phyloP scores from a whole-genome alignment of 2,329 filamentous ascomycete species.

The Aureobasidium sp. region DNA sequence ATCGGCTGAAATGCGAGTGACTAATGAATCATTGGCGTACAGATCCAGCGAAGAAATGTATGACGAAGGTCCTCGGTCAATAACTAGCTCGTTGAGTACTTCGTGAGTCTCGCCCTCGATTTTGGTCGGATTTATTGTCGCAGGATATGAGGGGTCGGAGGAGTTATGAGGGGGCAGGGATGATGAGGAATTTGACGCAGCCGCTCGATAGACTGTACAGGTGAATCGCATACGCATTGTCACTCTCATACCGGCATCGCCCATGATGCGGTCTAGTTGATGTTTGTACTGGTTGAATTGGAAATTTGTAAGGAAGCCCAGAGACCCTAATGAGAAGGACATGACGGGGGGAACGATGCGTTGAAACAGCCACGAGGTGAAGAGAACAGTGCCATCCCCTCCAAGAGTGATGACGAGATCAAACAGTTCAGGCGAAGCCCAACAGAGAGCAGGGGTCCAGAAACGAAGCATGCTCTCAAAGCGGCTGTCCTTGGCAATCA shows the following conservation, averaged over 20 bases:
- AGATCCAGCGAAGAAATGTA: conserved; percentile 97
- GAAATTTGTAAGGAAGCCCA: conserved; percentile 84
- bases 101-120: conserved; percentile 94
- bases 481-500: conserved; percentile 65
- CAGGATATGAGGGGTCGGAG: conserved; percentile 22
- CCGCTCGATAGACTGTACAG: conserved; percentile 81
- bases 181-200: conserved; percentile 23
- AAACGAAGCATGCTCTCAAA: conserved; percentile 83
- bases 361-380: conserved; percentile 89
- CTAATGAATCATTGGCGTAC: conserved; percentile 87
- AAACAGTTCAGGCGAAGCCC: conserved; percentile 87
- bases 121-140: conserved; percentile 40
- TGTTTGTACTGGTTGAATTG: conserved; percentile 82
- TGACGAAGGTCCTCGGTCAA: conserved; percentile 90
- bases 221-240: conserved; percentile 99
- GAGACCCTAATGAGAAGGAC: conserved; percentile 73
- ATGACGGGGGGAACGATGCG: conserved; percentile 77
- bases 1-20: conserved; percentile 93
- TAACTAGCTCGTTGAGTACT: conserved; percentile 96
- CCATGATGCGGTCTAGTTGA: conserved; percentile 84
- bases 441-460: conserved; percentile 95
- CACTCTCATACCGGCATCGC: conserved; percentile 89
- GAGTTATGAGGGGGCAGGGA: conserved; percentile 16
- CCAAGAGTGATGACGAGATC: conserved; percentile 86
- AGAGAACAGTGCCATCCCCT: conserved; percentile 79